Evolutionary conservation across 177 flowering plant genomes (phyloP).

Genomic region (Telopea speciosissima): DNA sequence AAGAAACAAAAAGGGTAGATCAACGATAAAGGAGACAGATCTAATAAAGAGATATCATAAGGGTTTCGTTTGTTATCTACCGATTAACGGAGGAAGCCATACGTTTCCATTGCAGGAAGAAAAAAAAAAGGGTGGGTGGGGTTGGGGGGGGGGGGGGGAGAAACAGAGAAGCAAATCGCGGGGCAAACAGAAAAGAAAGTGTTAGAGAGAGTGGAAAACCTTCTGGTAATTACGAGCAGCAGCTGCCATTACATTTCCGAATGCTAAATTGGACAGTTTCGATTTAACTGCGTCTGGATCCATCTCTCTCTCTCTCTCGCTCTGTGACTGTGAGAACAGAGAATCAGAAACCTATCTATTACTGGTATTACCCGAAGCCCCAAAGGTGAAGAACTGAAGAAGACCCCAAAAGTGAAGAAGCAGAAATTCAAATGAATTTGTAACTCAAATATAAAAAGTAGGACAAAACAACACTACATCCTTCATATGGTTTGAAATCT

Average conservation of each 20-base stretch:
- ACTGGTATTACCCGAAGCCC: no score
- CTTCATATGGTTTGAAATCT: no score
- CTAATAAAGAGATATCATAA: not conserved
- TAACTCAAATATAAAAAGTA: no score
- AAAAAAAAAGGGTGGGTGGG: not conserved
- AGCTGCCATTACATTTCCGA: constrained; percentile 43
- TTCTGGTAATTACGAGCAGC: constrained; percentile 48
- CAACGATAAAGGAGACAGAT: not conserved
- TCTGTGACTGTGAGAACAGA: no score
- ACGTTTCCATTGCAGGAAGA: not conserved
- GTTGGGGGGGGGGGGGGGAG: not conserved
- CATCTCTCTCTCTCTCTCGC: constrained; percentile 23
- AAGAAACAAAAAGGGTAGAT: not conserved
- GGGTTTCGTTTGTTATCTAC: not conserved
- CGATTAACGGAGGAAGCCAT: not conserved
- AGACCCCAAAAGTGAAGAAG: no score
- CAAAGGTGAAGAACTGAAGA: no score
- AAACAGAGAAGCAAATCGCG: not conserved
- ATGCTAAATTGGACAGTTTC: constrained; percentile 24
- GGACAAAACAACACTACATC: no score
- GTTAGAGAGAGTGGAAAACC: constrained; percentile 11
- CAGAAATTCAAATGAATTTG: no score
- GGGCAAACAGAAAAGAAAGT: not conserved
- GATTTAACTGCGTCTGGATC: constrained; percentile 36
- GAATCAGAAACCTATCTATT: no score